Conservation (phyloP, 768 basidiomycete genomes). For the Russula foetens region DNA sequence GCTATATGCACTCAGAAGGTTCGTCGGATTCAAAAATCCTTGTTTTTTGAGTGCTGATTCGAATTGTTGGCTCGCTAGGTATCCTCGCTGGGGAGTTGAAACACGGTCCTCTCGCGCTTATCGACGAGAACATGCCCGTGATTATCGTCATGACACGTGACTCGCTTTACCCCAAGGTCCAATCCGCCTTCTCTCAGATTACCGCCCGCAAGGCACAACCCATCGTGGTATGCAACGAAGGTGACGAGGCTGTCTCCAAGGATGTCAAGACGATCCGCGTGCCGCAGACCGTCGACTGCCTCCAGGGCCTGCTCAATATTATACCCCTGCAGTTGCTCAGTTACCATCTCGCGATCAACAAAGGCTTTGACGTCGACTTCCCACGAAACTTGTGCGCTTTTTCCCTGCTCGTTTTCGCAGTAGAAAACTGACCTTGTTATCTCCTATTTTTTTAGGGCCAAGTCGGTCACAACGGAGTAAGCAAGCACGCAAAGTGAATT, state of each 20-base stretch:
- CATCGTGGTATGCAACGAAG: slow-evolving; percentile 93
- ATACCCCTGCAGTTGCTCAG: slow-evolving; percentile 92
- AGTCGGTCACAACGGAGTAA: slow-evolving; percentile 30
- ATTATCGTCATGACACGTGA: slow-evolving; percentile 99
- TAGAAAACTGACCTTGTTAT: not conserved
- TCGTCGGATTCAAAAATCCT: slow-evolving; percentile 18
- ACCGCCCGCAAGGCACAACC: slow-evolving; percentile 95
- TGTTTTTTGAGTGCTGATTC: not conserved
- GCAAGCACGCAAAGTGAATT: not conserved
- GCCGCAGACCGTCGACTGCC: slow-evolving; percentile 86
- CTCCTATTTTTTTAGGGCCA: slow-evolving; percentile 22
- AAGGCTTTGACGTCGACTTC: slow-evolving; percentile 98
- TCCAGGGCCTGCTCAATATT: slow-evolving; percentile 95
- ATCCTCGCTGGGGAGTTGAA: slow-evolving; percentile 98
- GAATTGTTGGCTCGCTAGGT: slow-evolving; percentile 35
- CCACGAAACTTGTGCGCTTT: slow-evolving; percentile 81
- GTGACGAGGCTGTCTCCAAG: slow-evolving; percentile 68
- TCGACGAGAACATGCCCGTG: slow-evolving; percentile 98
- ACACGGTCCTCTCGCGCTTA: slow-evolving; percentile 94
- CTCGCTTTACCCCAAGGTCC: slow-evolving; percentile 96
- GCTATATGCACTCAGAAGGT: slow-evolving; percentile 83
- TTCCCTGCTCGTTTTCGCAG: not conserved
- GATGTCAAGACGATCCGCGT: slow-evolving; percentile 86
- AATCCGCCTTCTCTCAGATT: slow-evolving; percentile 93
- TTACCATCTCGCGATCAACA: slow-evolving; percentile 92